These are phyloP conservation scores for Juglanconis juglandina DNA, from an alignment of 2,329 filamentous ascomycete species.

Conservation along the genomic window DNA sequence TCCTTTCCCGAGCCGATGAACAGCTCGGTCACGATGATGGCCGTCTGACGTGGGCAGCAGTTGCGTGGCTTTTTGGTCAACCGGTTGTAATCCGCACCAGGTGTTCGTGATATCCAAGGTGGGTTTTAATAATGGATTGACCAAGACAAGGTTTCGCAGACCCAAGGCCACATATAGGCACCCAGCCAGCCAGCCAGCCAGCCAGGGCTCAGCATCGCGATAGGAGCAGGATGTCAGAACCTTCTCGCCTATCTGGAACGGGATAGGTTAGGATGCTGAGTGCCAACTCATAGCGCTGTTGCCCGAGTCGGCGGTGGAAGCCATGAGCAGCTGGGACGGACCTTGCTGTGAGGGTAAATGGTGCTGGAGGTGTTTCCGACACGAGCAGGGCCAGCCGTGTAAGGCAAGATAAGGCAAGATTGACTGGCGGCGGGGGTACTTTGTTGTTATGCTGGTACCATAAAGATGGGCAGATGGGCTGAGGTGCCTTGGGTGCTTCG, in stretches of 20 bases:
- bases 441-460: not conserved
- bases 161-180: no score
- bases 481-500: no score
- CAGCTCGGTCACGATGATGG: no score
- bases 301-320: not conserved
- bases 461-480: no score
- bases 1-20: no score
- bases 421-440: not conserved
- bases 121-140: no score
- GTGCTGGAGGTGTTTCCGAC: not conserved
- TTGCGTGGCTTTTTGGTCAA: not conserved
- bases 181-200: no score
- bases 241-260: not conserved
- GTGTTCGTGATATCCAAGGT: not conserved
- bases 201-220: no score
- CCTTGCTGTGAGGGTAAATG: slow-evolving; percentile 7
- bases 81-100: slow-evolving; percentile 7
- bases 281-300: slow-evolving; percentile 14
- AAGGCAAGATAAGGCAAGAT: slow-evolving; percentile 3
- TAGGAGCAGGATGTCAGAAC: not conserved
- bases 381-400: slow-evolving; percentile 7
- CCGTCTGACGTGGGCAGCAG: no score
- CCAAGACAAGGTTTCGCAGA: no score
- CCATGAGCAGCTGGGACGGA: slow-evolving; percentile 1
- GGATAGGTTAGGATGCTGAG: not conserved